These are phyloP conservation scores for Aureobasidium mangrovei DNA, from an alignment of 2,329 filamentous ascomycete species.

Conservation along the genomic window DNA sequence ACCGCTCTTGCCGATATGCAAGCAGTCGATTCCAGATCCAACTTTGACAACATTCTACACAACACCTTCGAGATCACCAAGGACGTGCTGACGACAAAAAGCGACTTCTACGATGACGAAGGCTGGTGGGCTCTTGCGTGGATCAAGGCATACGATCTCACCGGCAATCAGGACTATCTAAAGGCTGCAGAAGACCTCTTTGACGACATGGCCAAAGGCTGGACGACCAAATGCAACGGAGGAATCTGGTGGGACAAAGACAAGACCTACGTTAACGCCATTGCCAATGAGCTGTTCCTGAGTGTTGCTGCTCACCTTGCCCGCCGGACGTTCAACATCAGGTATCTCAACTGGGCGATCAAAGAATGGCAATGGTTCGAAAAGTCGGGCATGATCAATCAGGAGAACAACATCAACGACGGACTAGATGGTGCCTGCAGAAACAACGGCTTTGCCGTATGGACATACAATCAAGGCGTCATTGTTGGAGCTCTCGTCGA, in stretches of 20 bases:
- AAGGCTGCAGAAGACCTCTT: constrained; percentile 40
- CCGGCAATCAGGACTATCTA: constrained; percentile 36
- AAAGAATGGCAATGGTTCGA: constrained; percentile 44
- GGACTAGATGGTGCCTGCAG: constrained; percentile 41
- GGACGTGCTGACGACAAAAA: constrained; percentile 16
- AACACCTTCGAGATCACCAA: constrained; percentile 32
- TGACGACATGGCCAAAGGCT: constrained; percentile 33
- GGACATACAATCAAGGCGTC: constrained; percentile 53
- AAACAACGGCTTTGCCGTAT: constrained; percentile 32
- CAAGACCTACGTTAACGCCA: constrained; percentile 39
- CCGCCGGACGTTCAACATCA: constrained; percentile 33
- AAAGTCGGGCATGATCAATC: constrained; percentile 39
- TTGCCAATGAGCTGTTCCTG: constrained; percentile 49
- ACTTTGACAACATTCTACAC: constrained; percentile 33
- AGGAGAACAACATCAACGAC: constrained; percentile 43
- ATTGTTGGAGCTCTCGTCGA: constrained; percentile 51
- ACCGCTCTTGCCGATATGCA: constrained; percentile 52
- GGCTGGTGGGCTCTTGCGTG: constrained; percentile 46
- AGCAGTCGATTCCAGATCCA: constrained; percentile 28
- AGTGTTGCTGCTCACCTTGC: constrained; percentile 45
- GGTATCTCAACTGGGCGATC: constrained; percentile 38
- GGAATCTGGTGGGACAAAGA: constrained; percentile 41
- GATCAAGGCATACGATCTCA: constrained; percentile 45
- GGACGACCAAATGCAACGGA: constrained; percentile 34
- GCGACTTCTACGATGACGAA: constrained; percentile 44